Evolutionary conservation across 2,329 filamentous ascomycete genomes (phyloP), one percentile per base, ranked within the genome.

Genomic region (Alternaria gansuensis): DNA sequence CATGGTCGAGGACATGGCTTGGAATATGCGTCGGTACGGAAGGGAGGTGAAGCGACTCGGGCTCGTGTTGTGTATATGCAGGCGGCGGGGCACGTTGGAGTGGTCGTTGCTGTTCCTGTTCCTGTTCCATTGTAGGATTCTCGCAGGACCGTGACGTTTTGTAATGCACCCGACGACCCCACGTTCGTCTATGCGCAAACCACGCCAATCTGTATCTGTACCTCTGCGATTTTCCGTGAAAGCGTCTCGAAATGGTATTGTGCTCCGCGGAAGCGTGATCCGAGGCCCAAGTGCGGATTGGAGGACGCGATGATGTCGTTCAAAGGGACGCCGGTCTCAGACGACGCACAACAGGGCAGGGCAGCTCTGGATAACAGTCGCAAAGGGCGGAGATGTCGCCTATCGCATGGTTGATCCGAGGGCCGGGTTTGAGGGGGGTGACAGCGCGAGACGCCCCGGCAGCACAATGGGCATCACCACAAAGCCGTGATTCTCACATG

Each of bases 1-100:
- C 68, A 58, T 65, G 64, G 41, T 60, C 37, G 49, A 55, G 57
- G 43, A 66, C 36, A 29, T 60, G 48, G 11, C 62, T 64, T 24
- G 77, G 71, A 9, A 71, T 67, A 55, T 78, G 75, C 9, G 73
- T 78, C 7, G 79, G 79, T 4, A 80, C 78, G 0, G 76, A 77
- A n/a, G 79, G 79, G 41, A 81, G 71, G 36, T 77, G 70, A 49
- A 81, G 74, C 13, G 73, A 72, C 50, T 76, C 74, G 37, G 77
- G 76, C 54, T 79, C 76, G 67, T 80, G 78, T 59, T 78, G 75
- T 13, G 75, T 66, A 62, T 81, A 82, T 28, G 79, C 76, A 37
- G 80, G 80, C 63, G 80, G 80, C 31, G 79, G 78, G 58, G 77
- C 77, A 64, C 70, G 73, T 63, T 79, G 70, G 33, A 70, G 56